Evolutionary conservation across 2,329 filamentous ascomycete species (phyloP).

Genomic region (Cucurbitaria berberidis): DNA sequence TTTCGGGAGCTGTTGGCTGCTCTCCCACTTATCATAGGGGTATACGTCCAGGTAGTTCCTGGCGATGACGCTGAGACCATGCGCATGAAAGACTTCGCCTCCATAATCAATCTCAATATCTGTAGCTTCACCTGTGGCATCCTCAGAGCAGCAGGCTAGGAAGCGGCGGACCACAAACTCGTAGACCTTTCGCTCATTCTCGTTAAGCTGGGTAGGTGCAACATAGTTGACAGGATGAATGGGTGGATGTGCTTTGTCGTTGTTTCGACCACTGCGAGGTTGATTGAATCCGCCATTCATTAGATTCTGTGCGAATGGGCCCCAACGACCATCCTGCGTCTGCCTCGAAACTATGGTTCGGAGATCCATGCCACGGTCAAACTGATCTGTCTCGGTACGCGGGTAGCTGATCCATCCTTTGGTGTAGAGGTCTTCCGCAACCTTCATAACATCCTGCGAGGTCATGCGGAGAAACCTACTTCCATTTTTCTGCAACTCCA

Average conservation of each 20-base stretch:
- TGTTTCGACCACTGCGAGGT: slow-evolving; percentile 82
- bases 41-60: slow-evolving; percentile 96
- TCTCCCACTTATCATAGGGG: slow-evolving; percentile 95
- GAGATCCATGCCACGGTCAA: slow-evolving; percentile 88
- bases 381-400: slow-evolving; percentile 94
- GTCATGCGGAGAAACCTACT: slow-evolving; percentile 88
- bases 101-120: slow-evolving; percentile 87
- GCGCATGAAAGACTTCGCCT: slow-evolving; percentile 79
- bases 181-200: slow-evolving; percentile 77
- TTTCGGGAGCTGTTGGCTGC: slow-evolving; percentile 78
- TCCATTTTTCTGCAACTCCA: slow-evolving; percentile 95
- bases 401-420: slow-evolving; percentile 98
- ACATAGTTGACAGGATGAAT: slow-evolving; percentile 95
- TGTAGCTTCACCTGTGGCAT: slow-evolving; percentile 84
- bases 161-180: slow-evolving; percentile 93
- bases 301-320: slow-evolving; percentile 76
- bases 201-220: slow-evolving; percentile 64
- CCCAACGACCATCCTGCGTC: slow-evolving; percentile 77
- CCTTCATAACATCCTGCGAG: slow-evolving; percentile 86
- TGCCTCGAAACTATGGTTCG: slow-evolving; percentile 83
- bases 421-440: slow-evolving; percentile 86
- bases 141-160: slow-evolving; percentile 92
- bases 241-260: slow-evolving; percentile 96
- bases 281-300: slow-evolving; percentile 78
- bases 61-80: slow-evolving; percentile 83